Base-by-base conservation (phyloP, 352 stramenopile genomes). In the Phytopythium oedochilum region DNA sequence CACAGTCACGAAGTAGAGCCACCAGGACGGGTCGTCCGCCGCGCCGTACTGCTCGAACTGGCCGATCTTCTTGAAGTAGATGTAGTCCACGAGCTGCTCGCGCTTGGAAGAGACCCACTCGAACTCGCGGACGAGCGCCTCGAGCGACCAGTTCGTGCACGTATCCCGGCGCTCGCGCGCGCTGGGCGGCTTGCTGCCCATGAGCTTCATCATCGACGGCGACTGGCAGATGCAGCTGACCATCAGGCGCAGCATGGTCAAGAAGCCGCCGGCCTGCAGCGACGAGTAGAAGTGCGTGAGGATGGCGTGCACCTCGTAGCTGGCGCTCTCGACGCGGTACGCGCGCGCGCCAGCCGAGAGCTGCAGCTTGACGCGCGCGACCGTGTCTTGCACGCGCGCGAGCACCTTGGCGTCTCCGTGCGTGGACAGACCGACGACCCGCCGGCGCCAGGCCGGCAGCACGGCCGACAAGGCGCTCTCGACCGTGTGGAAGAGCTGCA, bases 41-140 rank as follows among this genome's bases (percentile, higher is more conserved):
- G 55, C 59, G 0, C 45, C 42, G 31, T 55, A 29, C 14, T 69
- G 64, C 26, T 64, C 58, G 10, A 36, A 38, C 45, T 25, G 9
- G 10, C 10, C 18, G 3, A 12, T n/a, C 26, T 52, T 52, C 22
- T 72, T 50, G 11, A 76, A 50, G 17, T 77, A 64, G 18, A 89
- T 48, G 35, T 75, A 55, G 32, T 81, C 69, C 31, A 57, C 70
- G 18, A 89, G 45, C n/a, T 78, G 61, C 18, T 81, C 64, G 18
- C 75, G 76, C 51, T 85, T 78, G 31, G 73, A 61, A 0, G 68
- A 73, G 47, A 89, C 62, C 79, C 79, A 89, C 52, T 73, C 62
- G 1, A 67, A 70, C 28, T 80, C 65, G 14, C 66, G 60, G 5
- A 65, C 70, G 31, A 83, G 54, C 22, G 53, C 58, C 14, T 76